Conservation (phyloP, 2,329 filamentous ascomycete genomes). For the Fusarium nematophilum region DNA sequence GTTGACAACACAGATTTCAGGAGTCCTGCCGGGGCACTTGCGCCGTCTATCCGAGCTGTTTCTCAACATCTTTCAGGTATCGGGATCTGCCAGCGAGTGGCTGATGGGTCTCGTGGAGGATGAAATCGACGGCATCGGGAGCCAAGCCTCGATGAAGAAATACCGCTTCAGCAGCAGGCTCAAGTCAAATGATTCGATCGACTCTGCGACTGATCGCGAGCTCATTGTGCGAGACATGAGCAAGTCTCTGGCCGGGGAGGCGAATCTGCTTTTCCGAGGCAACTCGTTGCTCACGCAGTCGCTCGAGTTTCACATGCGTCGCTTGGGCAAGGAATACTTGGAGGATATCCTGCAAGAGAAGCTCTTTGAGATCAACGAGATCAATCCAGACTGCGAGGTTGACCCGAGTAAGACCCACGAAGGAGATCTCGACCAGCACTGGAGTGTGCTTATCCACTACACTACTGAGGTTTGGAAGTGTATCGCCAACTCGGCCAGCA, state of each 20-base stretch:
- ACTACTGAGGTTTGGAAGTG: slow-evolving; percentile 89
- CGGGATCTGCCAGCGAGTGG: slow-evolving; percentile 87
- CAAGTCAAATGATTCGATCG: slow-evolving; percentile 76
- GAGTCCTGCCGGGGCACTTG: slow-evolving; percentile 80
- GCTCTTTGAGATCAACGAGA: slow-evolving; percentile 87
- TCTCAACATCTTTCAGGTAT: slow-evolving; percentile 95
- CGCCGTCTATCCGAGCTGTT: slow-evolving; percentile 86
- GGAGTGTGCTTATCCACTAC: slow-evolving; percentile 78
- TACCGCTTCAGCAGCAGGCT: slow-evolving; percentile 77
- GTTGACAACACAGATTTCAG: slow-evolving; percentile 85
- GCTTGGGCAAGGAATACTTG: slow-evolving; percentile 91
- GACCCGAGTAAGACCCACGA: slow-evolving; percentile 78
- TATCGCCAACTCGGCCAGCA: slow-evolving; percentile 78
- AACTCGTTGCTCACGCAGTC: slow-evolving; percentile 95
- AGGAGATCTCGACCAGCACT: slow-evolving; percentile 85
- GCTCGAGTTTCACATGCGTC: slow-evolving; percentile 94
- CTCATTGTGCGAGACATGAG: slow-evolving; percentile 80
- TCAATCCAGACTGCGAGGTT: slow-evolving; percentile 93
- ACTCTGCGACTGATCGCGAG: slow-evolving; percentile 73
- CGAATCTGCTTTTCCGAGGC: slow-evolving; percentile 93
- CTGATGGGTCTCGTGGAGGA: slow-evolving; percentile 93
- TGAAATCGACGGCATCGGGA: slow-evolving; percentile 93
- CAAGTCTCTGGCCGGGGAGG: slow-evolving; percentile 84
- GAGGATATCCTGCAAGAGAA: slow-evolving; percentile 89
- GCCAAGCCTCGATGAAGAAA: slow-evolving; percentile 80